These are phyloP conservation scores for Cordyceps cicadae DNA, from an alignment of 2,329 filamentous ascomycete genomes.

Conservation along the genomic window DNA sequence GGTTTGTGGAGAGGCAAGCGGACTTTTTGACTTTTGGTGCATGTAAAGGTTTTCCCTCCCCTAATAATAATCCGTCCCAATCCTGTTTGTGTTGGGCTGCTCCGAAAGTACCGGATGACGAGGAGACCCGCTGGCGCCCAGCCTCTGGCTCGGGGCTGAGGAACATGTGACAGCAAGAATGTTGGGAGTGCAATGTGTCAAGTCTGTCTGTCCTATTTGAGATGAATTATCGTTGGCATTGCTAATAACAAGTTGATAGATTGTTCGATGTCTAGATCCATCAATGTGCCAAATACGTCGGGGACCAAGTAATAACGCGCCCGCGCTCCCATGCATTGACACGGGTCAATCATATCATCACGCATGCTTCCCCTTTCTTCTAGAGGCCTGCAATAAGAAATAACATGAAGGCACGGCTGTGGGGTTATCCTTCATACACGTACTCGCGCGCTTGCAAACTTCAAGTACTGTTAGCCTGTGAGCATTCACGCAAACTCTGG, in stretches of 20 bases:
- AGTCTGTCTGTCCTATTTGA: not conserved
- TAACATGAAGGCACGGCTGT: no score
- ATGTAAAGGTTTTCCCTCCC: slow-evolving; percentile 5
- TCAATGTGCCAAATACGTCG: no score
- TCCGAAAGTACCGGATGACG: not conserved
- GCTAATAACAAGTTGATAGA: not conserved
- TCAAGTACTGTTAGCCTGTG: not conserved
- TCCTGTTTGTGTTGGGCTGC: not conserved
- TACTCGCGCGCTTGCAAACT: not conserved
- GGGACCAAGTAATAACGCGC: no score
- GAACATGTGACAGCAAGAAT: not conserved
- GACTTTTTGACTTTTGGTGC: not conserved
- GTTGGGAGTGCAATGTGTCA: not conserved
- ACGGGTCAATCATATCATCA: no score
- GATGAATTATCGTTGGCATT: not conserved
- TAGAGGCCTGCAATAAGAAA: no score
- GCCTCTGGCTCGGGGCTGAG: not conserved
- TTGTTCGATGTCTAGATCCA: not conserved
- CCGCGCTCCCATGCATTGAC: no score
- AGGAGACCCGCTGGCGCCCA: not conserved
- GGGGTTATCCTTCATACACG: not conserved
- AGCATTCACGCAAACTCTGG: not conserved
- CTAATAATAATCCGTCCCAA: not conserved
- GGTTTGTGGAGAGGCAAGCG: not conserved
- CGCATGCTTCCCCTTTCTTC: no score